These are phyloP conservation scores for Westerdykella aurantiaca DNA, from an alignment of 2,329 filamentous ascomycete species.

Conservation along the genomic window DNA sequence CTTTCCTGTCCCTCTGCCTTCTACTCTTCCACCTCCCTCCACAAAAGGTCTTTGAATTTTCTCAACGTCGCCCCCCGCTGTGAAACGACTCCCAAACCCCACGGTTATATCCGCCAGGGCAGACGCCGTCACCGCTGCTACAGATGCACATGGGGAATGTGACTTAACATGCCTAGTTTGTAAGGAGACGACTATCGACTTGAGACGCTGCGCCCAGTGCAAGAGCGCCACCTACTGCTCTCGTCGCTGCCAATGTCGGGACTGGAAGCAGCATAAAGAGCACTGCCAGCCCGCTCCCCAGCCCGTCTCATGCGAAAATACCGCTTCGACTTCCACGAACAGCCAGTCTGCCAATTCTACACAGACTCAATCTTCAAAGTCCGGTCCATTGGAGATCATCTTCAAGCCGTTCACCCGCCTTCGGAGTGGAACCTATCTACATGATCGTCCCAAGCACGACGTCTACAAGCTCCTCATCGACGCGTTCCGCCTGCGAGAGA, in stretches of 20 bases:
- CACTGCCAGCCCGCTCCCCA: slow-evolving; percentile 24
- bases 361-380: not conserved
- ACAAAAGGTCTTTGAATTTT: no score
- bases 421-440: slow-evolving; percentile 18
- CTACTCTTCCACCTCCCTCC: no score
- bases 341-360: not conserved
- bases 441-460: slow-evolving; percentile 20
- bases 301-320: no score
- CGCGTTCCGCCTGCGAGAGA: slow-evolving; percentile 22
- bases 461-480: slow-evolving; percentile 29
- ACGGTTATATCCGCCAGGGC: no score
- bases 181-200: no score
- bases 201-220: slow-evolving; percentile 44
- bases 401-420: slow-evolving; percentile 20
- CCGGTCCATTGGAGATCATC: slow-evolving; percentile 11
- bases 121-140: no score
- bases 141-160: no score
- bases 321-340: not conserved
- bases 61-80: no score
- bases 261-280: slow-evolving; percentile 50
- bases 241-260: slow-evolving; percentile 46
- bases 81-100: no score
- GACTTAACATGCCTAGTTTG: no score
- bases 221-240: slow-evolving; percentile 47
- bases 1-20: no score